Conservation (phyloP, 2,329 filamentous ascomycete species). For the Xylaria sp. region DNA sequence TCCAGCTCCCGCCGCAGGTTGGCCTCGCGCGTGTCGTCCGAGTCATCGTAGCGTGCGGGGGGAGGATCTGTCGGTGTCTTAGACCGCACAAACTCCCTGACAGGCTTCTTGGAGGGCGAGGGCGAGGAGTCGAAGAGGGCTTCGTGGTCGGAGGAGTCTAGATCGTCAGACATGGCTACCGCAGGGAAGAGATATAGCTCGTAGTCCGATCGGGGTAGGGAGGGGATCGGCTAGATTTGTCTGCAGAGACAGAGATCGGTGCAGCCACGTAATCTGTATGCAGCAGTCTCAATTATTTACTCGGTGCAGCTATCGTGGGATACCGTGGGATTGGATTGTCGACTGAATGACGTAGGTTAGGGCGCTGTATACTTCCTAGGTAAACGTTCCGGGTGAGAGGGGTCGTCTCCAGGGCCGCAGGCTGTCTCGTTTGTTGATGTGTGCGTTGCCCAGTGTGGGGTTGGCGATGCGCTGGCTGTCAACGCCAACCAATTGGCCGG, state of each 20-base stretch:
- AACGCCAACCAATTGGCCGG: constrained; percentile 27
- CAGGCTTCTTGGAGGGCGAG: constrained; percentile 43
- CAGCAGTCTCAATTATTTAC: constrained; percentile 10
- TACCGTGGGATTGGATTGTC: no score
- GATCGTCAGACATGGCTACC: constrained; percentile 48
- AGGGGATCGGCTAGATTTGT: constrained; percentile 9
- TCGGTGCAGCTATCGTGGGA: no score
- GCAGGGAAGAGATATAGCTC: not conserved
- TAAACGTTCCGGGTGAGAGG: no score
- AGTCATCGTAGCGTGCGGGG: constrained; percentile 43
- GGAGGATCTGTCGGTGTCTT: constrained; percentile 52
- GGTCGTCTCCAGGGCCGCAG: not conserved
- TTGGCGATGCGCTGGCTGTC: constrained; percentile 25
- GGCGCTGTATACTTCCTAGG: not conserved
- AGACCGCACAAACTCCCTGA: constrained; percentile 46
- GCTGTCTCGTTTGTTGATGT: constrained; percentile 1
- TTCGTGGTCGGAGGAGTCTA: constrained; percentile 51
- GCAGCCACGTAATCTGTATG: not conserved
- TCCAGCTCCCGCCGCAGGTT: constrained; percentile 78
- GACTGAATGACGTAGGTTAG: constrained; percentile 7
- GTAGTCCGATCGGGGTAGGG: constrained; percentile 12
- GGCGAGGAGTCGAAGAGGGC: constrained; percentile 51
- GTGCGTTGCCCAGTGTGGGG: constrained; percentile 27
- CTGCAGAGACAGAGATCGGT: not conserved
- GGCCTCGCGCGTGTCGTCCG: constrained; percentile 70